A percentile compares a stretch with the other conserved stretches of the same genome.
These are phyloP conservation scores for Phytopythium vexans DNA, from an alignment of 352 stramenopile species.

Conservation along the genomic window DNA sequence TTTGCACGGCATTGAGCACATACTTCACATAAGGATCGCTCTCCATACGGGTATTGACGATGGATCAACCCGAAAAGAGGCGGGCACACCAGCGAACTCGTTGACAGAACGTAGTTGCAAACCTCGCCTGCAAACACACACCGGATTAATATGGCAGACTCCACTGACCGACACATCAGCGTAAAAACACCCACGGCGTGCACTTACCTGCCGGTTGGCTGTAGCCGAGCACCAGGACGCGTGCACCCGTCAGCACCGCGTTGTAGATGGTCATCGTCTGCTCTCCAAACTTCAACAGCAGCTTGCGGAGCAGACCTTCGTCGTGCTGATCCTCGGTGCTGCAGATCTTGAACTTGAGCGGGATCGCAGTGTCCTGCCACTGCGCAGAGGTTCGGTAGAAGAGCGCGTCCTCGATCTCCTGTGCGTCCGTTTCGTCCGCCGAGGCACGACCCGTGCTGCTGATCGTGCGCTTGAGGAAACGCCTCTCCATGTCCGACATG, in stretches of 20 bases:
- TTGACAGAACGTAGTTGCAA: slow-evolving; percentile 85
- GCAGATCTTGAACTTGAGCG: slow-evolving; percentile 77
- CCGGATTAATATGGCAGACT: background rate
- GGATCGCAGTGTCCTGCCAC: slow-evolving; percentile 64
- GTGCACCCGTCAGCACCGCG: slow-evolving; percentile 71
- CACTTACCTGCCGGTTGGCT: slow-evolving; percentile 63
- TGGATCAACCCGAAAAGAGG: slow-evolving; percentile 76
- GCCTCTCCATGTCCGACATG: slow-evolving; percentile 69
- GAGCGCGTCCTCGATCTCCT: slow-evolving; percentile 46
- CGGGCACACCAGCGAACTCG: slow-evolving; percentile 78
- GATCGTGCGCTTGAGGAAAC: slow-evolving; percentile 76
- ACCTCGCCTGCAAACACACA: slow-evolving; percentile 44
- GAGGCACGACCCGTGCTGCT: slow-evolving; percentile 35
- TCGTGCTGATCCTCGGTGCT: slow-evolving; percentile 85
- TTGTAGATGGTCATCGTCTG: slow-evolving; percentile 87
- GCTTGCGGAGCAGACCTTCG: slow-evolving; percentile 59
- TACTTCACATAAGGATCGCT: background rate
- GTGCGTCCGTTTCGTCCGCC: slow-evolving; percentile 34
- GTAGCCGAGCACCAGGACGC: slow-evolving; percentile 81
- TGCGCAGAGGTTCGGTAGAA: slow-evolving; percentile 53
- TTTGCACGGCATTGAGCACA: background rate
- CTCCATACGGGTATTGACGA: slow-evolving; percentile 64
- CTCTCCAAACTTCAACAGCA: slow-evolving; percentile 80
- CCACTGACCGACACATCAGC: background rate
- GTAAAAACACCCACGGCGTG: background rate